phyloP scores from a whole-genome alignment of 257 asterid genomes.

The Lithospermum erythrorhizon region DNA sequence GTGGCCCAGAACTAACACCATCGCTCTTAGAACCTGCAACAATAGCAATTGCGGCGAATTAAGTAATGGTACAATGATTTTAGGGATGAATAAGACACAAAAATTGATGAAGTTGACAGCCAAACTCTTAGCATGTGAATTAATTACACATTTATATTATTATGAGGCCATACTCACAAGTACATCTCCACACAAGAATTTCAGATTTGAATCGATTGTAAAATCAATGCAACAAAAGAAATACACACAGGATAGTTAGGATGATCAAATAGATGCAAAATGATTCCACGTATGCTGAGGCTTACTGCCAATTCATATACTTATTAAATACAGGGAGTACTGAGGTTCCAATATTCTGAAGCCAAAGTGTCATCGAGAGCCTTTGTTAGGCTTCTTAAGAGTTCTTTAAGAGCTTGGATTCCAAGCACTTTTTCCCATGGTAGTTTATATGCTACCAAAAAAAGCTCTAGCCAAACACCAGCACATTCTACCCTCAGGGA shows the following conservation, averaged over 20 bases:
- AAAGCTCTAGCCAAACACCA: too few relatives aligned
- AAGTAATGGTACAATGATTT: neutral
- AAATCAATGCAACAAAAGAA: too few relatives aligned
- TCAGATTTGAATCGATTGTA: neutral
- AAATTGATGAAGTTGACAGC: too few relatives aligned
- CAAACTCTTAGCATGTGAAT: neutral
- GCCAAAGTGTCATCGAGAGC: too few relatives aligned
- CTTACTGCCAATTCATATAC: neutral
- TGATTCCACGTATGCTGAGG: neutral
- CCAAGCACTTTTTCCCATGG: too few relatives aligned
- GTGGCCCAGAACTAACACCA: neutral
- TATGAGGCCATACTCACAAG: neutral
- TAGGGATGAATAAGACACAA: neutral
- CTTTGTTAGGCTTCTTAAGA: too few relatives aligned
- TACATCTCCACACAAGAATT: neutral
- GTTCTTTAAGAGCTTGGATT: too few relatives aligned
- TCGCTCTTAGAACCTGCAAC: neutral
- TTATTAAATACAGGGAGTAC: neutral
- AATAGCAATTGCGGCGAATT: neutral
- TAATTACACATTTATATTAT: too few relatives aligned
- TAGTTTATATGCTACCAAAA: too few relatives aligned
- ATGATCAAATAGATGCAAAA: too few relatives aligned
- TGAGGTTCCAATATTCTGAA: neutral
- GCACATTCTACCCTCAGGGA: too few relatives aligned
- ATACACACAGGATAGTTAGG: too few relatives aligned